These are phyloP conservation scores for Ophiostoma sp. DNA, from an alignment of 2,329 filamentous ascomycete species.

Conservation along the genomic window DNA sequence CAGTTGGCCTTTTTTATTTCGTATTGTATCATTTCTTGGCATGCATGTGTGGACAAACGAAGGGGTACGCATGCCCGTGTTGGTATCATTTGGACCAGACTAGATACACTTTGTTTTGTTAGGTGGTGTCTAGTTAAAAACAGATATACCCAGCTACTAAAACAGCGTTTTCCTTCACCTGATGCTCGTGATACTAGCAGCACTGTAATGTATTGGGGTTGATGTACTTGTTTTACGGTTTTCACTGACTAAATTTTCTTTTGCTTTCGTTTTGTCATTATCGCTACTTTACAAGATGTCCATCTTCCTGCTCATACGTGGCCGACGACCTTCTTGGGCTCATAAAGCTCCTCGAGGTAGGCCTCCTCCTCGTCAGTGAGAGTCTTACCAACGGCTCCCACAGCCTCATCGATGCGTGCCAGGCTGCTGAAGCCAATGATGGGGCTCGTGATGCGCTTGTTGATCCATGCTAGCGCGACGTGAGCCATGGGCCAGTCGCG, in stretches of 20 bases:
- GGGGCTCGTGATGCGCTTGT: constrained; percentile 54
- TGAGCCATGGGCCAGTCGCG: constrained; percentile 39
- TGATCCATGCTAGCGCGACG: constrained; percentile 64
- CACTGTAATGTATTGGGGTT: too few species aligned
- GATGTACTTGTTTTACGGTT: background rate
- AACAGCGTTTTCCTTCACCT: background rate
- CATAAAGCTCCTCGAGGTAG: constrained; percentile 64
- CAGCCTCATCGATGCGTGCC: constrained; percentile 60
- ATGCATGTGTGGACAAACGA: background rate
- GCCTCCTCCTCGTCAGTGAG: constrained; percentile 60
- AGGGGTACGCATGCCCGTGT: background rate
- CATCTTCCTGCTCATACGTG: constrained; percentile 31
- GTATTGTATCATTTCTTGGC: background rate
- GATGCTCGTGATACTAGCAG: background rate
- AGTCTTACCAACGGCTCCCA: constrained; percentile 48
- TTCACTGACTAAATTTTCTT: background rate
- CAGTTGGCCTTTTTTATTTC: background rate
- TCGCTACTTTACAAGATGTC: background rate
- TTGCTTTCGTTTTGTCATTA: background rate
- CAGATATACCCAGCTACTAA: background rate
- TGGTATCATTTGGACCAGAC: background rate
- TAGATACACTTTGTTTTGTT: background rate
- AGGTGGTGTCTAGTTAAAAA: background rate
- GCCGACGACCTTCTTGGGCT: constrained; percentile 50
- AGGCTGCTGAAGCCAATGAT: constrained; percentile 63